Conservation (phyloP, 768 basidiomycete species). For the Tricholomella constricta region DNA sequence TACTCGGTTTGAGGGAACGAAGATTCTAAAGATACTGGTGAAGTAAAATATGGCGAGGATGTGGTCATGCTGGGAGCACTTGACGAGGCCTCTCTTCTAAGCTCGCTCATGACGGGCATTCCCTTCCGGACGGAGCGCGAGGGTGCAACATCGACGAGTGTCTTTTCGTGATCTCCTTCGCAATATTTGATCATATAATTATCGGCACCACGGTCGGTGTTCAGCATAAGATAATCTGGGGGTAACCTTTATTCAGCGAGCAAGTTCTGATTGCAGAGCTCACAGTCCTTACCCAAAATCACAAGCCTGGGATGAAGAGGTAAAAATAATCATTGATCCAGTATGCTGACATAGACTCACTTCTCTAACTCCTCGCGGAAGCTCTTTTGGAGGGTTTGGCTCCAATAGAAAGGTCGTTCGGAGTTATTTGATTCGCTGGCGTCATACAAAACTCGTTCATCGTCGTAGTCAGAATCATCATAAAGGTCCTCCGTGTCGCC, state of each 20-base stretch:
- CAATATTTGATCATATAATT: slow-evolving; percentile 95
- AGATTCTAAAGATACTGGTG: slow-evolving; percentile 36
- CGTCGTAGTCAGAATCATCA: slow-evolving; percentile 76
- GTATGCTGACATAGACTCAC: slow-evolving; percentile 39
- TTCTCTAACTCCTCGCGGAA: slow-evolving; percentile 91
- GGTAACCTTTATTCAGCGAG: background rate
- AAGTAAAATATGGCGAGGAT: slow-evolving; percentile 40
- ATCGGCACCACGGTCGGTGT: slow-evolving; percentile 86
- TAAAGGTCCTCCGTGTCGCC: slow-evolving; percentile 70
- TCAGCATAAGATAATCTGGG: slow-evolving; percentile 87
- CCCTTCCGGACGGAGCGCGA: slow-evolving; percentile 64
- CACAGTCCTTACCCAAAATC: slow-evolving; percentile 60
- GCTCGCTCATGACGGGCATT: slow-evolving; percentile 76
- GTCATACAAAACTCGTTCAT: slow-evolving; percentile 70
- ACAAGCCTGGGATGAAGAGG: slow-evolving; percentile 58
- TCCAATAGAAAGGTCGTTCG: slow-evolving; percentile 81
- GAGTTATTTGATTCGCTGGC: slow-evolving; percentile 58
- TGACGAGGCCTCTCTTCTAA: slow-evolving; percentile 43
- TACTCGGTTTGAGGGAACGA: slow-evolving; percentile 45
- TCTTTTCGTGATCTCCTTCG: slow-evolving; percentile 77
- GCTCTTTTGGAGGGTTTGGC: slow-evolving; percentile 69
- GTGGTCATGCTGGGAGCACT: slow-evolving; percentile 40
- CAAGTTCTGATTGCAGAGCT: background rate
- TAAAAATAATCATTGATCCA: slow-evolving; percentile 6
- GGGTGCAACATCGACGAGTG: slow-evolving; percentile 78